Conservation (phyloP, 352 stramenopile species). For the Elongisporangium undulatum region DNA sequence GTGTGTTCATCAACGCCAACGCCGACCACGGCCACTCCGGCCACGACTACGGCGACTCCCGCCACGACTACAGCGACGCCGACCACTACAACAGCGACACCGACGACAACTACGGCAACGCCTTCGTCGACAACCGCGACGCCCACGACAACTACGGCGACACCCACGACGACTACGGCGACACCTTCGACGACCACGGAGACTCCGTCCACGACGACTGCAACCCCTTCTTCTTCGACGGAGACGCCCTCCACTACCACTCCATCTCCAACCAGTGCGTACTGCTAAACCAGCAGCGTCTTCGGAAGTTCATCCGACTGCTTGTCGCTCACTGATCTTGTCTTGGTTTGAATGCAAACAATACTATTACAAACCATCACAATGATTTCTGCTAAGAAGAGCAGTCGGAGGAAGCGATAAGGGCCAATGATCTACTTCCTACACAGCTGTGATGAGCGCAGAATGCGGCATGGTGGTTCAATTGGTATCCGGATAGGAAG, state of each 20-base stretch:
- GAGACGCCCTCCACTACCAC: slow-evolving; percentile 4
- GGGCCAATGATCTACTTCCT: no score
- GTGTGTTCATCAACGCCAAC: slow-evolving; percentile 20
- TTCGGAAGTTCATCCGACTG: no score
- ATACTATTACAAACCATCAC: no score
- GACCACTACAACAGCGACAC: slow-evolving; percentile 2
- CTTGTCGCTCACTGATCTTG: no score
- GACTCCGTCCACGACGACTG: not conserved
- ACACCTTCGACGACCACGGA: not conserved
- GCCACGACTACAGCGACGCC: slow-evolving; percentile 8
- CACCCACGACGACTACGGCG: not conserved
- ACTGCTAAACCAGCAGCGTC: not conserved
- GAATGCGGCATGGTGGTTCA: no score
- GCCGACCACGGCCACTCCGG: slow-evolving; percentile 6
- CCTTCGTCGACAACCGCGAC: not conserved
- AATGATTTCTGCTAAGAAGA: no score
- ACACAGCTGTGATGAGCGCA: no score
- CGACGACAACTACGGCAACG: slow-evolving; percentile 3
- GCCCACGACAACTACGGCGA: not conserved
- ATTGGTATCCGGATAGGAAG: no score
- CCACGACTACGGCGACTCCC: slow-evolving; percentile 5
- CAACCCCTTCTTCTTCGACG: no score
- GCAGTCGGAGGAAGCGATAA: no score
- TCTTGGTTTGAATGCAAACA: no score
- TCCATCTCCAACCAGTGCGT: not conserved